Base-by-base conservation (phyloP, 371 early-diverging fungal species). In the Rhizopus delemar region DNA sequence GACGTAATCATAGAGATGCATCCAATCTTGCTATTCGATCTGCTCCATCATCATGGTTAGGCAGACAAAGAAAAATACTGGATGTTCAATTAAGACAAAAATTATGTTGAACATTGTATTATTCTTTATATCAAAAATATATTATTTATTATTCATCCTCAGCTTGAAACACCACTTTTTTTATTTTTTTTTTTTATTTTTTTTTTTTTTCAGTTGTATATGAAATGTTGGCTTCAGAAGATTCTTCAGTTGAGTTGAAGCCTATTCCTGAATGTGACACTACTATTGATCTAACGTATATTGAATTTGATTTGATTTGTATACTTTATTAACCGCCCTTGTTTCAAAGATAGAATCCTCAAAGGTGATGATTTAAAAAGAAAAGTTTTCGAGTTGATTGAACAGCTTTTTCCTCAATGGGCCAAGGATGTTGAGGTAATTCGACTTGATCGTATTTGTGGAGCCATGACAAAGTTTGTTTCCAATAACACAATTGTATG, bases 401-500 rank as follows among this genome's bases (percentile, higher is more conserved):
- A 57, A 31, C 49, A 45, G 0, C 57, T 70, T 33, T 56, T 84
- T 8, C 79, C 81, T 35, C 80, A 75, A 34, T 84, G 82, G 82
- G 52, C 63, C 9, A 61, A 72, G 28, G 67, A 75, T 39, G 67
- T 65, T n/a, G 22, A 74, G 29, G 41, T 52, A 22, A 48, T 90
- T 31, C 15, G 64, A 3, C 59, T 91, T 16, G 57, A 67, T 0
- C 77, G 89, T 31, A 69, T 93, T 52, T 86, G 87, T 59, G 93
- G 93, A 12, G 93, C 93, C 2, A 69, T 93, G 78, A 93, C 93
- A 59, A 93, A 93, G 71, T 71, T 61, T 56, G 59, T 46, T 36
- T 13, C 29, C 9, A 15, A n/a, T 3, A 22, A 13, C 4, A 4
- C 16, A 8, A 33, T 45, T 7, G n/a, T 13, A 5, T 34, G 4